A percentile compares a stretch with the other conserved stretches of the same genome.
These are phyloP conservation scores for Aspergillus ruber DNA, from an alignment of 2,329 filamentous ascomycete species.

Conservation along the genomic window DNA sequence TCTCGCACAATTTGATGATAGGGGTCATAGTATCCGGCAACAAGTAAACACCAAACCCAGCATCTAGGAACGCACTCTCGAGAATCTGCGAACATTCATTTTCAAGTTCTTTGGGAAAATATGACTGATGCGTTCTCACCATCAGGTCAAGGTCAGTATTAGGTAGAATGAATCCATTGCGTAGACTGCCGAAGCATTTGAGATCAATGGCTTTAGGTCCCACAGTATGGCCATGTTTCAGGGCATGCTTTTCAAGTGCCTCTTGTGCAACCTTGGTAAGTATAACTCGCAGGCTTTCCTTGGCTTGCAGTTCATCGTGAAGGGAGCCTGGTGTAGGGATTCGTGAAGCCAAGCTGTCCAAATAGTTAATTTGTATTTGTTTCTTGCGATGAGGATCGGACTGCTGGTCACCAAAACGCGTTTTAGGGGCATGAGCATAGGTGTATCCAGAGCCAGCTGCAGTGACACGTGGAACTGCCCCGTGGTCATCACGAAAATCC, in stretches of 20 bases:
- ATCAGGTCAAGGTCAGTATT: slow-evolving; percentile 83
- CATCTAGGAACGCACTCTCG: slow-evolving; percentile 66
- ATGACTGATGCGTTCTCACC: slow-evolving; percentile 16
- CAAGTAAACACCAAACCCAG: slow-evolving; percentile 68
- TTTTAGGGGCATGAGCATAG: slow-evolving; percentile 2
- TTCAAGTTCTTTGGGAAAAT: slow-evolving; percentile 45
- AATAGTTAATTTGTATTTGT: slow-evolving; percentile 16
- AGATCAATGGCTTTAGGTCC: slow-evolving; percentile 56
- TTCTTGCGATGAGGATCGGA: slow-evolving; percentile 5
- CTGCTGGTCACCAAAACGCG: slow-evolving; percentile 8
- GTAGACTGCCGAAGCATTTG: slow-evolving; percentile 73
- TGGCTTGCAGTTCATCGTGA: slow-evolving; percentile 57
- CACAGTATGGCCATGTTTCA: slow-evolving; percentile 41
- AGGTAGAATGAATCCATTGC: slow-evolving; percentile 78
- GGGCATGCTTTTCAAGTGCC: slow-evolving; percentile 50
- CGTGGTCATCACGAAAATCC: not conserved
- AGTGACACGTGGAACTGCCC: not conserved
- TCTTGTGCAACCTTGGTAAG: slow-evolving; percentile 61
- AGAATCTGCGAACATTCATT: slow-evolving; percentile 66
- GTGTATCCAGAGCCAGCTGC: slow-evolving; percentile 3
- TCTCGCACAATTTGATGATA: slow-evolving; percentile 80
- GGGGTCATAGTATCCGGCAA: slow-evolving; percentile 74
- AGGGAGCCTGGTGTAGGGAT: slow-evolving; percentile 59
- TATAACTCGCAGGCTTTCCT: slow-evolving; percentile 61
- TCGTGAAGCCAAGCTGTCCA: slow-evolving; percentile 43